These are phyloP conservation scores for Globisporangium radiosum DNA, from an alignment of 352 stramenopile genomes.

Conservation along the genomic window DNA sequence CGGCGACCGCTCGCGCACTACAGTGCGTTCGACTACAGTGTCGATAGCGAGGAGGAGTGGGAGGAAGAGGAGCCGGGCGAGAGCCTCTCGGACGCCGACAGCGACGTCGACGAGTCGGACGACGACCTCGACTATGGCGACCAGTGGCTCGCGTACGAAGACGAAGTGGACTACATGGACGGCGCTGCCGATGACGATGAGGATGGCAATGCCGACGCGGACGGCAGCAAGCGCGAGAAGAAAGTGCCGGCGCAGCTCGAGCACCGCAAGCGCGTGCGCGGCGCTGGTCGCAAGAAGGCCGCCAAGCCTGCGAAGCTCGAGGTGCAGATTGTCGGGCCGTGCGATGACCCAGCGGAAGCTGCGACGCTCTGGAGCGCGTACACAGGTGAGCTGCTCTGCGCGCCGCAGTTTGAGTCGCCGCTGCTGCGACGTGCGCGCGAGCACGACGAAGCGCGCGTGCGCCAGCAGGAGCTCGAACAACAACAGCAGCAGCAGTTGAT, in stretches of 20 bases:
- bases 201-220: conserved; percentile 12
- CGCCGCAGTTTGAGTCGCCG: conserved; percentile 37
- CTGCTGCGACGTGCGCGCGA: conserved; percentile 41
- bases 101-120: conserved; percentile 64
- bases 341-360: neutral
- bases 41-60: conserved; percentile 87
- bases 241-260: conserved; percentile 49
- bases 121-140: conserved; percentile 82
- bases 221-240: conserved; percentile 25
- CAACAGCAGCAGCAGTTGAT: conserved; percentile 13
- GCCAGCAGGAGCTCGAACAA: conserved; percentile 18
- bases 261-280: conserved; percentile 30
- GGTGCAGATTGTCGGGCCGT: conserved; percentile 54
- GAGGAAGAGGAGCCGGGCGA: conserved; percentile 85
- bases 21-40: conserved; percentile 60
- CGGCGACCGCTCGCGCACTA: conserved; percentile 59
- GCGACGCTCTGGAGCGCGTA: conserved; percentile 14
- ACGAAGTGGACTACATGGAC: conserved; percentile 84
- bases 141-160: conserved; percentile 81
- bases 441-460: conserved; percentile 33
- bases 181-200: conserved; percentile 20
- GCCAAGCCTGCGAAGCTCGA: conserved; percentile 64
- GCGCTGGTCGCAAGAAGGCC: conserved; percentile 39
- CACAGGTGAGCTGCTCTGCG: conserved; percentile 23
- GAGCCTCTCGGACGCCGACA: conserved; percentile 69